Evolutionary conservation across 768 basidiomycete genomes (phyloP).

Genomic region (Rhizopogon vulgaris): DNA sequence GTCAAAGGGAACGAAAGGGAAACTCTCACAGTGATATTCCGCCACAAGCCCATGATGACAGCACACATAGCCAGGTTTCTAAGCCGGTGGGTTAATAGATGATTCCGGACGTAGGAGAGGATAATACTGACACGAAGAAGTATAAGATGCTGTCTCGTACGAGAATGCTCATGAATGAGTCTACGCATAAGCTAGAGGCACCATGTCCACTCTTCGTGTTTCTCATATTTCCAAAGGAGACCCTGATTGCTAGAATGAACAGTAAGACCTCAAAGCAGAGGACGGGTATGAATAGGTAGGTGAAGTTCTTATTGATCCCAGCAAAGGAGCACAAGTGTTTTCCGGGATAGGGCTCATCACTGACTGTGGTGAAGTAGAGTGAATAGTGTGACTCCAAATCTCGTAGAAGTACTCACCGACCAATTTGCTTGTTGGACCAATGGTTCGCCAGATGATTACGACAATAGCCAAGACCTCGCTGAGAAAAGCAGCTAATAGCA

Average conservation of each 20-base stretch:
- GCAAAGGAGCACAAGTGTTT: constrained; percentile 16
- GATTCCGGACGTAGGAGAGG: background rate
- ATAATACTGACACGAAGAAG: constrained; percentile 22
- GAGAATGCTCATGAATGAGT: constrained; percentile 18
- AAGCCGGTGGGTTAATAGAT: background rate
- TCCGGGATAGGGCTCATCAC: background rate
- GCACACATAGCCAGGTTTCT: constrained; percentile 21
- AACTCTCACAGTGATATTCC: constrained; percentile 15
- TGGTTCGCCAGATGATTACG: constrained; percentile 20
- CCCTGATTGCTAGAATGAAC: constrained; percentile 14
- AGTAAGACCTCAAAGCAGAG: constrained; percentile 23
- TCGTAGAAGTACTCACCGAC: background rate
- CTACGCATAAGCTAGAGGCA: constrained; percentile 4
- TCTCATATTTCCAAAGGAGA: constrained; percentile 10
- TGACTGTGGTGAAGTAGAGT: constrained; percentile 6
- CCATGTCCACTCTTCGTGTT: background rate
- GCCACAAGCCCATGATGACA: constrained; percentile 23
- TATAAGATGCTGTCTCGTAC: constrained; percentile 25
- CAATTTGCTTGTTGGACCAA: constrained; percentile 16
- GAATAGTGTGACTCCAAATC: background rate
- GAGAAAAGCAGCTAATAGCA: constrained; percentile 14
- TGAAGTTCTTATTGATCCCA: constrained; percentile 15
- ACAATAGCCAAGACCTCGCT: constrained; percentile 20
- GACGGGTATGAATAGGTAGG: constrained; percentile 25
- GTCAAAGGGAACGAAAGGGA: background rate